Conservation (phyloP, 345 rosid genomes). For the Kernera saxatilis region DNA sequence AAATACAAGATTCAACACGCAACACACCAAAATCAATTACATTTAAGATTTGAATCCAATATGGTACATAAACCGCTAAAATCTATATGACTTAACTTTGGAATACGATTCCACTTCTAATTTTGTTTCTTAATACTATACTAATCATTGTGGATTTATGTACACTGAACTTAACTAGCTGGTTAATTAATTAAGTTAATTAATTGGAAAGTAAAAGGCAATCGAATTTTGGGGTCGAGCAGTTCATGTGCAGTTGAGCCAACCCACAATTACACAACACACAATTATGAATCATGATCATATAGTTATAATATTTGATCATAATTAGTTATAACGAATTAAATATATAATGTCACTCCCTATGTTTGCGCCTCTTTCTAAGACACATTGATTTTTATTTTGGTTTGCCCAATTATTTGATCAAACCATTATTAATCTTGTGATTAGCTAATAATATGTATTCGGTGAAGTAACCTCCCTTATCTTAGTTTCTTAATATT, state of each 20-base stretch:
- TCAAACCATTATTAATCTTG: conserved; percentile 21
- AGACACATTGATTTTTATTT: conserved; percentile 12
- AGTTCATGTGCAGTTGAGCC: conserved; percentile 41
- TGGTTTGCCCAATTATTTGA: conserved; percentile 17
- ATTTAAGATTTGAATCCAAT: neutral
- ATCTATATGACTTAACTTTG: neutral
- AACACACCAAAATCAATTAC: neutral
- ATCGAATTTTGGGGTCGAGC: conserved; percentile 20
- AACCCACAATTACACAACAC: conserved; percentile 34
- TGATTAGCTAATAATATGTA: conserved; percentile 30
- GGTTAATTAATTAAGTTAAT: conserved; percentile 13
- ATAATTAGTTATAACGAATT: neutral
- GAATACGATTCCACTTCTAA: neutral
- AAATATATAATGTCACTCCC: conserved; percentile 4
- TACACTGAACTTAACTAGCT: conserved; percentile 25
- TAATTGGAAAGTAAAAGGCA: conserved; percentile 27
- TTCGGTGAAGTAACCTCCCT: conserved; percentile 24
- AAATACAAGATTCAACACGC: neutral
- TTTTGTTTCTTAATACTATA: neutral
- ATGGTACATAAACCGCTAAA: neutral
- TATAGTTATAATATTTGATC: neutral
- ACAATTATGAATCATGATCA: conserved; percentile 29
- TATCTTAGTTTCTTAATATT: conserved; percentile 1
- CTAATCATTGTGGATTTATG: conserved; percentile 24
- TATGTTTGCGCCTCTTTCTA: conserved; percentile 32